These are phyloP conservation scores for Vitis cinerea DNA, from an alignment of 164 flowering plant species.

Conservation along the genomic window DNA sequence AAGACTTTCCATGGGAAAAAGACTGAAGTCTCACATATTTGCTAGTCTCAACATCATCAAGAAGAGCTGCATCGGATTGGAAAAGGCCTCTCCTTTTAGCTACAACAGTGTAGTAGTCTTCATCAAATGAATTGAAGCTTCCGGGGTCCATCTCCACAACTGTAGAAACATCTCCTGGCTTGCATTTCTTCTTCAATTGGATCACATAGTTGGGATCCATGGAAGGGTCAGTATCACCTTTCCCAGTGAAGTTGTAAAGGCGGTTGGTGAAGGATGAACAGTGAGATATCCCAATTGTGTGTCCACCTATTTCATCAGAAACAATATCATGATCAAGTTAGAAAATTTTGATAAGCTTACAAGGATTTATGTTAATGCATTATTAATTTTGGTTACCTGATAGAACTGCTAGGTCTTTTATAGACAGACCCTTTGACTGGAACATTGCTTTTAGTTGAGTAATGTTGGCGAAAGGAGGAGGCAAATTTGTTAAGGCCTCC, in stretches of 20 bases:
- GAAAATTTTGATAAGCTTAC: too few species aligned
- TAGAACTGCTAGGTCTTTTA: constrained; percentile 32
- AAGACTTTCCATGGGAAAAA: constrained; percentile 15
- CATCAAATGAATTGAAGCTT: constrained; percentile 53
- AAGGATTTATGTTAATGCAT: too few species aligned
- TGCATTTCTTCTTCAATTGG: constrained; percentile 42
- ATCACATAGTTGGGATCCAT: constrained; percentile 47
- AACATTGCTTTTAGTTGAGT: constrained; percentile 13
- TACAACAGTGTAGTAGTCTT: constrained; percentile 38
- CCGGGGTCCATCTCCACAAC: constrained; percentile 69
- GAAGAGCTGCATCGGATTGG: constrained; percentile 61
- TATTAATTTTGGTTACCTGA: constrained; percentile 20
- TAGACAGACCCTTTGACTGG: constrained; percentile 19
- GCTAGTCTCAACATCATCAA: constrained; percentile 30
- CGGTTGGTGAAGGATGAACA: constrained; percentile 38
- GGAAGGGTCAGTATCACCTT: constrained; percentile 53
- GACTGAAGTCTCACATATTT: constrained; percentile 28
- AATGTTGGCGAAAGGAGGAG: constrained; percentile 23
- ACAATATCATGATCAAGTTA: background rate
- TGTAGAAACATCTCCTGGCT: constrained; percentile 32
- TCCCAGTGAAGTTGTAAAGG: constrained; percentile 63
- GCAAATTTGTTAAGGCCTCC: constrained; percentile 19
- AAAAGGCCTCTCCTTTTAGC: constrained; percentile 63
- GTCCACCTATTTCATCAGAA: constrained; percentile 15
- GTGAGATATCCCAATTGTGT: constrained; percentile 39